These are phyloP conservation scores for Plasmodium relictum DNA, from an alignment of 169 alveolate species.

Conservation along the genomic window DNA sequence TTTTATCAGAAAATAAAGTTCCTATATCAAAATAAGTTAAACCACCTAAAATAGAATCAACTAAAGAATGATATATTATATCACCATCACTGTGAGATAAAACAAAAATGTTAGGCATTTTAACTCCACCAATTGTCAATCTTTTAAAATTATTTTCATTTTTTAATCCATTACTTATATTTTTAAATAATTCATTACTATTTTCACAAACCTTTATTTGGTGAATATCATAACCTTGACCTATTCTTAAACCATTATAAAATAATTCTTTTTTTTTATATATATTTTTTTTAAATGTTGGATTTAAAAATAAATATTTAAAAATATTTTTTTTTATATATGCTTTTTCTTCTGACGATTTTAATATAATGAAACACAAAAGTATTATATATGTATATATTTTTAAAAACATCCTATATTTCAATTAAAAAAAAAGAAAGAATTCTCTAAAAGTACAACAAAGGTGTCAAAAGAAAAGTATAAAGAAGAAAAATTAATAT, in stretches of 20 bases:
- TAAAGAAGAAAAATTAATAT: not conserved
- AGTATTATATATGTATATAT: constrained; percentile 1
- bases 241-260: constrained; percentile 72
- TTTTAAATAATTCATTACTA: constrained; percentile 62
- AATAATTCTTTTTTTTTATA: constrained; percentile 4
- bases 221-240: constrained; percentile 88
- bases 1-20: constrained; percentile 89
- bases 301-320: not conserved
- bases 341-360: not conserved
- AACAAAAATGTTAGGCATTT: constrained; percentile 73
- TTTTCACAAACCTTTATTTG: constrained; percentile 72
- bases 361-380: not conserved
- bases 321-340: constrained; percentile 8
- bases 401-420: not conserved
- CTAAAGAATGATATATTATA: constrained; percentile 88
- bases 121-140: constrained; percentile 84
- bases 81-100: constrained; percentile 93
- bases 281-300: constrained; percentile 1
- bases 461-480: not conserved
- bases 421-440: too few relatives aligned
- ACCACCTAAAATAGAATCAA: constrained; percentile 90
- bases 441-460: not conserved
- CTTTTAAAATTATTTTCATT: constrained; percentile 76
- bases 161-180: constrained; percentile 64
- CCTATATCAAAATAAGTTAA: constrained; percentile 89